Base-by-base conservation (phyloP, 371 early-diverging fungal species). In the Zychaea mexicana region DNA sequence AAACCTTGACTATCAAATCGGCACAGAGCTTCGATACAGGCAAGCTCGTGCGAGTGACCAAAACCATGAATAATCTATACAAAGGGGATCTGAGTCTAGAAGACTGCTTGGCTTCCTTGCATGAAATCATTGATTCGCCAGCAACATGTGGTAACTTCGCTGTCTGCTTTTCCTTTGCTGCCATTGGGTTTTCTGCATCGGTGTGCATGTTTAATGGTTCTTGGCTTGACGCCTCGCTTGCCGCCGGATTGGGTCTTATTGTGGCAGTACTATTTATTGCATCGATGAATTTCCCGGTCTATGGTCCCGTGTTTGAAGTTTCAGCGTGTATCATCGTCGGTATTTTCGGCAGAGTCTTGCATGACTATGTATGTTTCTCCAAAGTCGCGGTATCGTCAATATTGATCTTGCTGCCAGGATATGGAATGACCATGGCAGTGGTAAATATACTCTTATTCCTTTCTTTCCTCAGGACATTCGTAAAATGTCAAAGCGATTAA, bases 341-440 rank as follows among this genome's bases (percentile, higher is more conserved):
- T 9, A 53, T 79, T 3, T 55, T 76, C 21, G 67, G 69, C 2
- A 68, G 73, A 15, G 68, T 74, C 2, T 22, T 78, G 22, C 69
- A 74, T 47, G 24, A 61, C 1, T 76, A 78, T 39, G 71, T 68
- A 36, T 81, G 81, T 39, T 81, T 76, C 53, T 70, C 70, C 15
- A 72, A 67, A 33, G 77, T 78, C 8, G 78, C 73, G 15, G 52
- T 81, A 31, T 64, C 81, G 9, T 52, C 76, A 8, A 79, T 89
- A 22, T 72, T 89, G 21, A 85, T 90, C 36, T 66, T 92, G 27
- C 57, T 81, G 15, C 93, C 92, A 7, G 70, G 70, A 8, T 70
- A 70, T 47, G 62, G 66, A 19, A 70, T 70, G 70, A 70, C 70
- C 0, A 57, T 70, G 65, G 57, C 70, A 8, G 66, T 70, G 60